Percentiles rank a stretch among this genome's conserved stretches.
Conservation (phyloP, 139 green algal species). For the Eudorina sp. region DNA sequence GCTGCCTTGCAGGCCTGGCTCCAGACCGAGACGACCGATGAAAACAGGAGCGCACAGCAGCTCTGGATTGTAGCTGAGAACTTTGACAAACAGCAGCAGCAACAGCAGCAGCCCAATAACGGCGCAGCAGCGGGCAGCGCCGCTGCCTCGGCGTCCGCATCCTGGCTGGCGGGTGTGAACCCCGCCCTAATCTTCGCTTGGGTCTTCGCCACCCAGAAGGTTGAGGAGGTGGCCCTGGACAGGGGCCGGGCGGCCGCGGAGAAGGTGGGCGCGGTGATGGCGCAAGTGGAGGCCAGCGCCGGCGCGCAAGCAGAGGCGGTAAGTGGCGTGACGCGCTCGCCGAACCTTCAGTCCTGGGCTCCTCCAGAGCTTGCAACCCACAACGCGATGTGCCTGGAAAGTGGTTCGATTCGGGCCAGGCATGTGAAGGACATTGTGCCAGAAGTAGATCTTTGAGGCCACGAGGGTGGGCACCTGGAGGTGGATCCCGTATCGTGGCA, state of each 20-base stretch:
- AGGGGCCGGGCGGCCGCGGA: background rate
- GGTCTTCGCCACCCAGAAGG: background rate
- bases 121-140: background rate
- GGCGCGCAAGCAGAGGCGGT: slow-evolving; percentile 25
- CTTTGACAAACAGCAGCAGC: background rate
- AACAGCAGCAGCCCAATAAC: background rate
- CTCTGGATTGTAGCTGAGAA: background rate
- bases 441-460: no score
- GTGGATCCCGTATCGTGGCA: no score
- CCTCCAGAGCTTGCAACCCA: no score
- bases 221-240: background rate
- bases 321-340: background rate
- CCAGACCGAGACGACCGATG: background rate
- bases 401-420: no score
- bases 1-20: slow-evolving; percentile 38
- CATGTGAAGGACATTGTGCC: no score
- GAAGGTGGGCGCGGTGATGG: background rate
- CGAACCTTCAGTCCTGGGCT: no score
- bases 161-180: background rate
- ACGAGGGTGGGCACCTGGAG: no score
- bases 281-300: slow-evolving; percentile 21
- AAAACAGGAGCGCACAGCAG: background rate
- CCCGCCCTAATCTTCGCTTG: background rate
- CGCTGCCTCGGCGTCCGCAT: no score
- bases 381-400: no score